Evolutionary conservation across 139 green algal genomes (phyloP).

Genomic region (Coelastrella sp.): DNA sequence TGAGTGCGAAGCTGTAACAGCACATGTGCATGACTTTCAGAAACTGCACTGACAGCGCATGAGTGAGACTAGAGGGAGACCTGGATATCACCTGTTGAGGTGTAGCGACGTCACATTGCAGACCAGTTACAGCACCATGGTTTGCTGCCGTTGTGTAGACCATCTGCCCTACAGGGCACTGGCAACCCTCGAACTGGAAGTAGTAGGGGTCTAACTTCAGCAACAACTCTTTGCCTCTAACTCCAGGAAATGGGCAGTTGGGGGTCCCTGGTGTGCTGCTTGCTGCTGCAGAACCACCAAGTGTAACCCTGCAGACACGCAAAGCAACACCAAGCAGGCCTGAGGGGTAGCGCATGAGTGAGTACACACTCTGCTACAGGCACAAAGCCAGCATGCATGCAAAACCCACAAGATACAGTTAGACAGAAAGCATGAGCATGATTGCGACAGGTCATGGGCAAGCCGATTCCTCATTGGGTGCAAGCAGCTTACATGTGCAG

Average conservation of each 20-base stretch:
- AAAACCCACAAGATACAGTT: not conserved
- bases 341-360: too few relatives aligned
- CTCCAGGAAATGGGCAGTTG: not conserved
- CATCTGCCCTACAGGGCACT: not conserved
- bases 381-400: not conserved
- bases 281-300: too few relatives aligned
- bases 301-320: not conserved
- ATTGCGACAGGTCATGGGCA: too few relatives aligned
- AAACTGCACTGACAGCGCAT: too few relatives aligned
- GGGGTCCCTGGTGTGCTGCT: too few relatives aligned
- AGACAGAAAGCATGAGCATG: too few relatives aligned
- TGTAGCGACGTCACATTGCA: not conserved
- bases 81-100: not conserved
- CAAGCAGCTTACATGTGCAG: not conserved
- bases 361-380: not conserved
- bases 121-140: not conserved
- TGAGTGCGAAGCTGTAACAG: too few relatives aligned
- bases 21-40: not conserved
- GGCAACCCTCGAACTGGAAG: conserved; percentile 26
- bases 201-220: conserved; percentile 7
- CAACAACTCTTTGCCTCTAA: not conserved
- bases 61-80: too few relatives aligned
- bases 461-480: too few relatives aligned
- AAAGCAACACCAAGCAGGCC: too few relatives aligned
- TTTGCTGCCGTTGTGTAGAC: not conserved